These are phyloP conservation scores for Sarcodon aspratus DNA, from an alignment of 768 basidiomycete species.

Conservation along the genomic window DNA sequence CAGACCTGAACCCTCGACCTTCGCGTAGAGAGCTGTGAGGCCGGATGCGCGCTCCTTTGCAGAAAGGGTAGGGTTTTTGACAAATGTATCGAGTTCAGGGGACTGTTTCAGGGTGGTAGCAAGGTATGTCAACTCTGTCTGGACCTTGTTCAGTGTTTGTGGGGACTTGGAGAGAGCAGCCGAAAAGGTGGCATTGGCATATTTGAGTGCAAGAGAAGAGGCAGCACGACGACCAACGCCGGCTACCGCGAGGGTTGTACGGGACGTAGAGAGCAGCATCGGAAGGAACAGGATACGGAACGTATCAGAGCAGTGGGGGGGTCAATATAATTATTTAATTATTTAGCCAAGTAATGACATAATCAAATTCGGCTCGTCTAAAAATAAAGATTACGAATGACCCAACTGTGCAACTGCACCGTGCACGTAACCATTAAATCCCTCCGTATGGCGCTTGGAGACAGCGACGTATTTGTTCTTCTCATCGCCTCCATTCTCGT, in stretches of 20 bases:
- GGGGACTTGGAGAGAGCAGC: constrained; percentile 80
- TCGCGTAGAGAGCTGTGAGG: constrained; percentile 55
- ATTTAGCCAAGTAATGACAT: not conserved
- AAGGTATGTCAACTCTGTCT: constrained; percentile 69
- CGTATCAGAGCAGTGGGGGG: too few species aligned
- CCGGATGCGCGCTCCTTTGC: constrained; percentile 60
- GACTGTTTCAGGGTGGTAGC: constrained; percentile 55
- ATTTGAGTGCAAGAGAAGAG: constrained; percentile 70
- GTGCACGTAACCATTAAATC: too few species aligned
- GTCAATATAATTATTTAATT: not conserved
- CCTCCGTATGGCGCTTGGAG: too few species aligned
- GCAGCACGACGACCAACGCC: constrained; percentile 61
- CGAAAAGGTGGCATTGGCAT: constrained; percentile 72
- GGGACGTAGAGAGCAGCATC: constrained; percentile 43
- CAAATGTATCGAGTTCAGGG: constrained; percentile 57
- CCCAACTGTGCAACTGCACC: too few species aligned
- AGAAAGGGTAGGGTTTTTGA: constrained; percentile 88
- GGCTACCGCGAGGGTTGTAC: constrained; percentile 35
- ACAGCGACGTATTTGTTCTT: too few species aligned
- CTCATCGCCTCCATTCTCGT: too few species aligned
- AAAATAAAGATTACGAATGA: too few species aligned
- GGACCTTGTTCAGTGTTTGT: constrained; percentile 73
- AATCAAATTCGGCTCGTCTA: too few species aligned
- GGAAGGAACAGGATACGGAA: constrained; percentile 12
- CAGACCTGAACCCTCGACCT: constrained; percentile 44